A percentile compares a stretch with the other conserved stretches of the same genome.
Conservation (phyloP, 2,329 filamentous ascomycete species). For the Sarocladium brachiariae region DNA sequence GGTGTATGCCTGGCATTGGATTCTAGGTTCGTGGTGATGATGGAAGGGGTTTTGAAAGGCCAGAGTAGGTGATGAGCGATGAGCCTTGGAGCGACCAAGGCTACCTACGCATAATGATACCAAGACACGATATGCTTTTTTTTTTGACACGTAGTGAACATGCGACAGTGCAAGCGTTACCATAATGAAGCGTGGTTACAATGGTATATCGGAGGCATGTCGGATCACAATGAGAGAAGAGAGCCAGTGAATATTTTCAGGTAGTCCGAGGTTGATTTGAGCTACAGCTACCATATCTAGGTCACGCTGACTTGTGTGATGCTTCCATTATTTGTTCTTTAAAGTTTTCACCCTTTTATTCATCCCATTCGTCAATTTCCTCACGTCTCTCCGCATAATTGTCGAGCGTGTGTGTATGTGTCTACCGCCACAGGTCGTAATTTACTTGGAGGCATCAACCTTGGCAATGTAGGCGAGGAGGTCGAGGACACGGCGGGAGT, state of each 20-base stretch:
- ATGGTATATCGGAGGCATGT: no score
- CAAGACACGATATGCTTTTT: conserved; percentile 1
- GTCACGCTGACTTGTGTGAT: background rate
- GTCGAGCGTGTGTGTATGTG: background rate
- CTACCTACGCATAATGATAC: conserved; percentile 6
- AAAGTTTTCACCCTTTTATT: conserved; percentile 12
- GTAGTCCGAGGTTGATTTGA: no score
- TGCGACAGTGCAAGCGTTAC: no score
- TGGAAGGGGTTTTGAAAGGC: no score
- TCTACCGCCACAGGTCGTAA: background rate
- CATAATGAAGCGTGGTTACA: no score
- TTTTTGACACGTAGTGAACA: background rate
- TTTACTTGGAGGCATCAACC: conserved; percentile 57
- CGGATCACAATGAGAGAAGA: no score
- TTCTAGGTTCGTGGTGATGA: no score
- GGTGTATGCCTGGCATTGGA: no score
- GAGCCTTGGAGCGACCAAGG: background rate
- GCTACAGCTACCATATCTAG: conserved; percentile 6
- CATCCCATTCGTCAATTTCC: background rate
- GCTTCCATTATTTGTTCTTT: conserved; percentile 9
- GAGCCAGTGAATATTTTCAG: no score
- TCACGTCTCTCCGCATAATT: background rate
- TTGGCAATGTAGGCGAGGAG: conserved; percentile 73
- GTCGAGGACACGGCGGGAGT: conserved; percentile 91
- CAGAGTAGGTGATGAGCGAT: background rate